Conservation (phyloP, 495 filamentous ascomycete species). For the Bacidia gigantensis region DNA sequence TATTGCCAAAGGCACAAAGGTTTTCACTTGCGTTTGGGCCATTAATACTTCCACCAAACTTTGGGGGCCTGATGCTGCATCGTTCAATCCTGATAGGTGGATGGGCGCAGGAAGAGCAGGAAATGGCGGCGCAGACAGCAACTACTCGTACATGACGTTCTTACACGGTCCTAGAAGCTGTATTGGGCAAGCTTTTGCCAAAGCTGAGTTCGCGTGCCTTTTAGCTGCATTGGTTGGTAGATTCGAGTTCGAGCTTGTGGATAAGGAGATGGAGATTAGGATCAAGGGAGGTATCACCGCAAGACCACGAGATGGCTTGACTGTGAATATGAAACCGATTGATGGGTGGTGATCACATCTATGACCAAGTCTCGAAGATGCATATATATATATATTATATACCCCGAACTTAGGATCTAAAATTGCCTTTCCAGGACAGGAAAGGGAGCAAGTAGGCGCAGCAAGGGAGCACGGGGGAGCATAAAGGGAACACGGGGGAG, state of each 20-base stretch:
- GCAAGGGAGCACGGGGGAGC: no score
- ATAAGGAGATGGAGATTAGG: constrained; percentile 36
- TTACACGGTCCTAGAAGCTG: constrained; percentile 69
- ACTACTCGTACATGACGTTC: constrained; percentile 71
- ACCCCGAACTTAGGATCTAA: no score
- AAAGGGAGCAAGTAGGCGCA: no score
- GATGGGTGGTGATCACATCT: constrained; percentile 38
- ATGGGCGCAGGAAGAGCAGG: constrained; percentile 35
- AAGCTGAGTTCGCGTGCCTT: constrained; percentile 69
- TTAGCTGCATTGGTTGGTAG: constrained; percentile 61
- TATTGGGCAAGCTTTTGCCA: constrained; percentile 71
- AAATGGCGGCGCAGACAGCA: constrained; percentile 43
- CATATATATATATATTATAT: no score
- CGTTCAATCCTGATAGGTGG: constrained; percentile 76
- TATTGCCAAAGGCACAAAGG: constrained; percentile 40
- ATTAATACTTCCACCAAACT: constrained; percentile 62
- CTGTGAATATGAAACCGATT: constrained; percentile 43
- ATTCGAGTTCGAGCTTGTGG: constrained; percentile 49
- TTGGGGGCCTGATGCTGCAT: constrained; percentile 71
- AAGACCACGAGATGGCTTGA: constrained; percentile 43
- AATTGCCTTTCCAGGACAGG: no score
- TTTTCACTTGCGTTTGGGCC: constrained; percentile 38
- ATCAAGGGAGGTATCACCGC: constrained; percentile 48
- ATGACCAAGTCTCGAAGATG: no score
- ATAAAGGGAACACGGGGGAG: no score